phyloP scores from a whole-genome alignment of 305 asterid species.

The Fraxinus greggii region DNA sequence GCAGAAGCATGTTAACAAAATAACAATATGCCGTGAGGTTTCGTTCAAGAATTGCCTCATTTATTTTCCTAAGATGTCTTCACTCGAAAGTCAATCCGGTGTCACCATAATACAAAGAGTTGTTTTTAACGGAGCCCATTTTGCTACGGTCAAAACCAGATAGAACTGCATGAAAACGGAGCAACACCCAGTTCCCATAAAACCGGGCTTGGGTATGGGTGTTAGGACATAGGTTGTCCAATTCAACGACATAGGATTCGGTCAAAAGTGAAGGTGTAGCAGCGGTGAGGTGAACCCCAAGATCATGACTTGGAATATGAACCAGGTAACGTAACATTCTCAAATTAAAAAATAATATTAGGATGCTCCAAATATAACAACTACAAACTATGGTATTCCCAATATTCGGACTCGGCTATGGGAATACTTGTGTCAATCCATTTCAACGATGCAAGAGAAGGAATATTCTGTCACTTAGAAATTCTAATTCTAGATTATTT shows the following conservation, averaged over 20 bases:
- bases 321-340: background rate
- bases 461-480: background rate
- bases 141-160: background rate
- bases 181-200: background rate
- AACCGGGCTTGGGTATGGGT: too few relatives aligned
- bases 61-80: background rate
- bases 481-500: background rate
- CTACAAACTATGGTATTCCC: background rate
- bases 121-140: background rate
- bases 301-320: background rate
- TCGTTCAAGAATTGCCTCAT: background rate
- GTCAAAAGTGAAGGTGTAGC: background rate
- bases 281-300: background rate
- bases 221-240: too few relatives aligned
- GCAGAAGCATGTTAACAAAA: background rate
- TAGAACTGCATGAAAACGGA: background rate
- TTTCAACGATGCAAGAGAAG: background rate
- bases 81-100: background rate
- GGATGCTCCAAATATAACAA: background rate
- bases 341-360: background rate
- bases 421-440: background rate
- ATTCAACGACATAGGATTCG: too few relatives aligned
- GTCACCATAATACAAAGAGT: background rate
- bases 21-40: background rate
- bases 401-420: background rate